phyloP scores from a whole-genome alignment of 441 rosid species.

The Breynia disticha region DNA sequence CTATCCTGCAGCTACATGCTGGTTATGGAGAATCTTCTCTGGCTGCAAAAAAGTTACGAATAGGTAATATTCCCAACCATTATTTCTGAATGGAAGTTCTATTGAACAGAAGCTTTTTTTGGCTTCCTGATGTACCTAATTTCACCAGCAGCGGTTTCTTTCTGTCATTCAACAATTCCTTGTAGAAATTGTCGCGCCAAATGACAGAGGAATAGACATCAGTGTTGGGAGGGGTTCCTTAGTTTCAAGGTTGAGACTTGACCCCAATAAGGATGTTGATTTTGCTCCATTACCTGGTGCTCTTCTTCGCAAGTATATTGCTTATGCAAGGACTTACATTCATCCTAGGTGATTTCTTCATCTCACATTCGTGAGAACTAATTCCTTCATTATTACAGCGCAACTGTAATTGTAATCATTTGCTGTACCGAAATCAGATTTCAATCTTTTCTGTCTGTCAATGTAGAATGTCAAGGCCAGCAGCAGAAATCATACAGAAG shows the following conservation, averaged over 20 bases:
- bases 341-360: constrained; percentile 61
- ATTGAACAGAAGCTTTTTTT: neutral
- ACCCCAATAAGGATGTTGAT: constrained; percentile 54
- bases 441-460: constrained; percentile 13
- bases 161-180: neutral
- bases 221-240: constrained; percentile 48
- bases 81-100: neutral
- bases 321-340: constrained; percentile 78
- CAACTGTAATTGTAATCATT: constrained; percentile 3
- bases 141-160: neutral
- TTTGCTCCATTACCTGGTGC: constrained; percentile 76
- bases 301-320: constrained; percentile 85
- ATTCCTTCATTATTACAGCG: neutral
- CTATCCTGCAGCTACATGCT: constrained; percentile 71
- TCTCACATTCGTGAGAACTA: constrained; percentile 11
- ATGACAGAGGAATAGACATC: constrained; percentile 28
- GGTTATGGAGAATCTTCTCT: constrained; percentile 49
- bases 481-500: constrained; percentile 83
- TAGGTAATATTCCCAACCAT: constrained; percentile 23
- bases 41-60: constrained; percentile 44
- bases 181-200: constrained; percentile 31
- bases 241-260: constrained; percentile 72
- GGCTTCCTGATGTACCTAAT: constrained; percentile 1
- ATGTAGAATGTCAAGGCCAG: constrained; percentile 81
- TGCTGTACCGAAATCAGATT: constrained; percentile 3